Conservation (phyloP, 345 rosid species). For the Eucalyptus cloeziana region DNA sequence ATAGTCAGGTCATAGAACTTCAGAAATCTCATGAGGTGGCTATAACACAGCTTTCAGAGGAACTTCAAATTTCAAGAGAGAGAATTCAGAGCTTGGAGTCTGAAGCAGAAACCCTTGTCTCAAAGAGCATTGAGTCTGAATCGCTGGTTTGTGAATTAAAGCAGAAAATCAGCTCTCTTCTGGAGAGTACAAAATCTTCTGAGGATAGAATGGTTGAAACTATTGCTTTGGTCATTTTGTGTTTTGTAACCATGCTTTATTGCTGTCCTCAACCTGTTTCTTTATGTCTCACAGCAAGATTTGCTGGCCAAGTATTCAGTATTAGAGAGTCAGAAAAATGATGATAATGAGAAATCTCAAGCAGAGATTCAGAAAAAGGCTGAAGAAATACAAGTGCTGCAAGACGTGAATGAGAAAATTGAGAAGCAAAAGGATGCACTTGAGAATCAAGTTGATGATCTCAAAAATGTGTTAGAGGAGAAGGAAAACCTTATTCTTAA, state of each 20-base stretch:
- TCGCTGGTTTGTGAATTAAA: conserved; percentile 37
- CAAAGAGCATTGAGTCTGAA: conserved; percentile 48
- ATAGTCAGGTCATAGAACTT: conserved; percentile 34
- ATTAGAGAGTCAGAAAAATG: conserved; percentile 51
- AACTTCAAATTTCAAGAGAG: conserved; percentile 35
- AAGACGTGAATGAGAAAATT: conserved; percentile 32
- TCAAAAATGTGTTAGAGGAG: conserved; percentile 40
- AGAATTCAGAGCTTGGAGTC: conserved; percentile 47
- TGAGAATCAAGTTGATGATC: conserved; percentile 45
- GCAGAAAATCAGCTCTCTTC: conserved; percentile 30
- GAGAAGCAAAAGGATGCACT: conserved; percentile 33
- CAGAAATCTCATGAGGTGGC: conserved; percentile 44
- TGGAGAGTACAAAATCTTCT: conserved; percentile 39
- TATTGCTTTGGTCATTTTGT: neutral
- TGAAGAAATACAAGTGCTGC: conserved; percentile 34
- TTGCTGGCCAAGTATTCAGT: conserved; percentile 40
- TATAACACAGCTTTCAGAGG: conserved; percentile 41
- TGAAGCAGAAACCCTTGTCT: conserved; percentile 48
- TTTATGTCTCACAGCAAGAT: conserved; percentile 43
- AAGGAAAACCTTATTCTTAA: conserved; percentile 54
- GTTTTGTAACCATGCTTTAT: neutral
- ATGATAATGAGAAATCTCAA: conserved; percentile 30
- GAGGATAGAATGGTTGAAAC: conserved; percentile 48
- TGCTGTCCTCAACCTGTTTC: conserved; percentile 4
- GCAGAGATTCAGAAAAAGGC: conserved; percentile 36